Evolutionary conservation across 805 yeast genomes (phyloP).

Genomic region (Yamadazyma insecticola): DNA sequence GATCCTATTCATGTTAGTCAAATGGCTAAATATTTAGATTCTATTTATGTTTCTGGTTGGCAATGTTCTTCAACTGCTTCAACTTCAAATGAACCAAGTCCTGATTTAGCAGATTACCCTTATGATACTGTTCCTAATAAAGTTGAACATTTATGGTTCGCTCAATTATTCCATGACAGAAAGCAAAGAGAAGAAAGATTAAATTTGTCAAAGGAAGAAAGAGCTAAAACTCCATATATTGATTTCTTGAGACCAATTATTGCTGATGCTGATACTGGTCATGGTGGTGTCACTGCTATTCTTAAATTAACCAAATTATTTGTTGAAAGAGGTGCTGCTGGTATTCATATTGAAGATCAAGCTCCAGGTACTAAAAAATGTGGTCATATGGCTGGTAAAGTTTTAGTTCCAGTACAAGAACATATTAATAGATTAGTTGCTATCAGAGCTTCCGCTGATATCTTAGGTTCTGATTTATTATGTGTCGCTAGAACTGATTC

Average conservation of each 20-base stretch:
- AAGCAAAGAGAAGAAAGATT: constrained; percentile 88
- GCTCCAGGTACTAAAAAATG: constrained; percentile 99
- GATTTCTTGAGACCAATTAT: constrained; percentile 93
- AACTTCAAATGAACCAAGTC: constrained; percentile 95
- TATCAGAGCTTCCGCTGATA: constrained; percentile 92
- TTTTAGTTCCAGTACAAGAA: constrained; percentile 94
- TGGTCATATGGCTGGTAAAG: constrained; percentile 99
- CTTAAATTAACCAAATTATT: constrained; percentile 93
- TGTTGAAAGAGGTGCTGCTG: constrained; percentile 98
- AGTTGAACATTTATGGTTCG: constrained; percentile 94
- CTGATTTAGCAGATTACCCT: constrained; percentile 98
- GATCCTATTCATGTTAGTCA: constrained; percentile 95
- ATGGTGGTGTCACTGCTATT: constrained; percentile 96
- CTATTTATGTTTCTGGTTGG: constrained; percentile 96
- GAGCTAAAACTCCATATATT: constrained; percentile 65
- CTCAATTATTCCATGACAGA: constrained; percentile 95
- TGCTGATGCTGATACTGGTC: constrained; percentile 99
- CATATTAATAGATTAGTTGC: constrained; percentile 93
- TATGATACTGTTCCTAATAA: constrained; percentile 98
- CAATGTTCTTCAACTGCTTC: constrained; percentile 98
- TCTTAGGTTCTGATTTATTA: constrained; percentile 79
- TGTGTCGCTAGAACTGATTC: constrained; percentile 95
- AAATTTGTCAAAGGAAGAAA: constrained; percentile 53
- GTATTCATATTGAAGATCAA: constrained; percentile 97
- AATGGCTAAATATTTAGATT: constrained; percentile 93